These are phyloP conservation scores for Erodium texanum DNA, from an alignment of 441 rosid genomes.

Conservation along the genomic window DNA sequence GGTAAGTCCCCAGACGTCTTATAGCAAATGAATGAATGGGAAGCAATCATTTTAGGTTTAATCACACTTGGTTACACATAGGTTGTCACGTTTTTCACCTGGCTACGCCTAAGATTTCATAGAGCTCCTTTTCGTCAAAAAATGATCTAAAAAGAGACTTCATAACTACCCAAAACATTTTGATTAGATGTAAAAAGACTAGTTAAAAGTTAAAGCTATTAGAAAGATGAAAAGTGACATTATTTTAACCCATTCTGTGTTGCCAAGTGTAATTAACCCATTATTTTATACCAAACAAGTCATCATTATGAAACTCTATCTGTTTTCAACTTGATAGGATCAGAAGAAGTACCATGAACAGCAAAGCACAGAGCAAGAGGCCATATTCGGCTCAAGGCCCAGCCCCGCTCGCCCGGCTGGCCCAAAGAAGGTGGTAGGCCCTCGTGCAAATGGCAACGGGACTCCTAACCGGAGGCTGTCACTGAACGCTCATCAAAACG, in stretches of 20 bases:
- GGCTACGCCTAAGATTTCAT: too few relatives aligned
- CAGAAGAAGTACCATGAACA: conserved; percentile 83
- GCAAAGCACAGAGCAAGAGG: conserved; percentile 71
- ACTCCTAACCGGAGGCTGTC: conserved; percentile 73
- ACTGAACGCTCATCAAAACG: conserved; percentile 65
- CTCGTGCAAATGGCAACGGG: conserved; percentile 72
- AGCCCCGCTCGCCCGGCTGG: conserved; percentile 76
- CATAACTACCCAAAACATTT: too few relatives aligned
- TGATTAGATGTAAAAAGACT: too few relatives aligned
- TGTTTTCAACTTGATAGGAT: conserved; percentile 37
- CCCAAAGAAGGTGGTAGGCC: conserved; percentile 54
- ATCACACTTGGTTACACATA: too few relatives aligned
- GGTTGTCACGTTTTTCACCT: too few relatives aligned
- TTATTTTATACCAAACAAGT: background rate
- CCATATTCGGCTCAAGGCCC: conserved; percentile 57
- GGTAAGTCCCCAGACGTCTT: conserved; percentile 28
- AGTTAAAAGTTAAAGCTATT: too few relatives aligned
- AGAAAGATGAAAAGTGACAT: too few relatives aligned
- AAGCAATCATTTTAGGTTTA: background rate
- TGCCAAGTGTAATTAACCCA: background rate
- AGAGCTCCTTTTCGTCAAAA: too few relatives aligned
- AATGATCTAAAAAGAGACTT: too few relatives aligned
- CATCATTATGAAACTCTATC: background rate
- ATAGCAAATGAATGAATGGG: background rate
- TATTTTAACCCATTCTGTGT: too few relatives aligned